Evolutionary conservation across 2,329 filamentous ascomycete species (phyloP).

Genomic region (Exophiala spinifera): DNA sequence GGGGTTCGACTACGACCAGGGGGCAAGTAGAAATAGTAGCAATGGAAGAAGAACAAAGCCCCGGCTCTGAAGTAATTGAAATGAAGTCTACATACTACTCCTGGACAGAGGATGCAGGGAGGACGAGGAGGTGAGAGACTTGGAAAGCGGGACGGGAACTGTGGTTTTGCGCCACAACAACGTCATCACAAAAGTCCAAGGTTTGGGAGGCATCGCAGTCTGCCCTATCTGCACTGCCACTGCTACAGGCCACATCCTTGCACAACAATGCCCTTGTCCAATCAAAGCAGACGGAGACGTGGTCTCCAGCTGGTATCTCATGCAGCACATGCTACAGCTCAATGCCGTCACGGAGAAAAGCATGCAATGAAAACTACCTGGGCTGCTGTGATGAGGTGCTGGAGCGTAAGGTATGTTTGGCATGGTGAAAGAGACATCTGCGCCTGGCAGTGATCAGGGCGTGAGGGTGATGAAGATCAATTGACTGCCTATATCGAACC

Average conservation of each 20-base stretch:
- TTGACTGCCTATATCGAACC: too few relatives aligned
- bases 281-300: too few relatives aligned
- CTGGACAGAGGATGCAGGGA: background rate
- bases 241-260: background rate
- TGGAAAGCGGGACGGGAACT: background rate
- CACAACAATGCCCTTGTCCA: background rate
- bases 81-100: background rate
- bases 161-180: constrained; percentile 15
- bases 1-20: background rate
- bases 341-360: too few relatives aligned
- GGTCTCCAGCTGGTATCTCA: background rate
- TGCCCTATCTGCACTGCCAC: constrained; percentile 4
- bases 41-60: background rate
- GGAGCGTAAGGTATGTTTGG: too few relatives aligned
- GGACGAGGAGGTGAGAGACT: background rate
- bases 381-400: too few relatives aligned
- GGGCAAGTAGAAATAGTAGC: background rate
- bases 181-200: constrained; percentile 1
- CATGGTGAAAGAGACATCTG: too few relatives aligned
- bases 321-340: too few relatives aligned
- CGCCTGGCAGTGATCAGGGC: too few relatives aligned
- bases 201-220: too few relatives aligned
- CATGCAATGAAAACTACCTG: too few relatives aligned
- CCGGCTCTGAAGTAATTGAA: background rate
- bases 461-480: too few relatives aligned